Conservation (phyloP, 2,329 filamentous ascomycete species). For the Ceratocystis huliohia region DNA sequence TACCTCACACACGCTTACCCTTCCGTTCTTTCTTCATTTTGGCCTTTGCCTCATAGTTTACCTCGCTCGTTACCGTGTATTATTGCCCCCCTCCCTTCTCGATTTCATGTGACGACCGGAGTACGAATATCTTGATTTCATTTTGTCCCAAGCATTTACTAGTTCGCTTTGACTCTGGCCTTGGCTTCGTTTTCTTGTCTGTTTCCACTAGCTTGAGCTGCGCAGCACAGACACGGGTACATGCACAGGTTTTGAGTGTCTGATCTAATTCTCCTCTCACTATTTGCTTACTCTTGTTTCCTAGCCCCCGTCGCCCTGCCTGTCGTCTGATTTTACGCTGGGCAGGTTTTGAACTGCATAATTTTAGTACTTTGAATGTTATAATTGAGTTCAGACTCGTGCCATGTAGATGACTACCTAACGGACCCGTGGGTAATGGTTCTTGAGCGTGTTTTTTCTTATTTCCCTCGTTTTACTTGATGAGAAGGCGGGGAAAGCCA, state of each 20-base stretch:
- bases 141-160: neutral
- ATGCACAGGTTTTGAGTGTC: neutral
- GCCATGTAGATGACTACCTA: neutral
- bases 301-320: slow-evolving; percentile 5
- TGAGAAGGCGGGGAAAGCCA: neutral
- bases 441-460: neutral
- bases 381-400: neutral
- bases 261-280: neutral
- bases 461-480: neutral
- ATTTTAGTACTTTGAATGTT: slow-evolving; percentile 1
- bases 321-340: slow-evolving; percentile 10
- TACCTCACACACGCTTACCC: neutral
- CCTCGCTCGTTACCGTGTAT: too few species aligned
- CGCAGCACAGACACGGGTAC: neutral
- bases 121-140: neutral
- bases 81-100: neutral
- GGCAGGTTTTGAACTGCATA: neutral
- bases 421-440: neutral
- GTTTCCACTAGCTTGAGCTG: neutral
- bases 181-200: neutral
- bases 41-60: too few species aligned
- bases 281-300: neutral
- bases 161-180: neutral
- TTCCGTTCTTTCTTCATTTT: neutral
- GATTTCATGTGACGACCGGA: neutral